Conservation (phyloP, 202 grass and related monocot genomes). For the Setaria italica region DNA sequence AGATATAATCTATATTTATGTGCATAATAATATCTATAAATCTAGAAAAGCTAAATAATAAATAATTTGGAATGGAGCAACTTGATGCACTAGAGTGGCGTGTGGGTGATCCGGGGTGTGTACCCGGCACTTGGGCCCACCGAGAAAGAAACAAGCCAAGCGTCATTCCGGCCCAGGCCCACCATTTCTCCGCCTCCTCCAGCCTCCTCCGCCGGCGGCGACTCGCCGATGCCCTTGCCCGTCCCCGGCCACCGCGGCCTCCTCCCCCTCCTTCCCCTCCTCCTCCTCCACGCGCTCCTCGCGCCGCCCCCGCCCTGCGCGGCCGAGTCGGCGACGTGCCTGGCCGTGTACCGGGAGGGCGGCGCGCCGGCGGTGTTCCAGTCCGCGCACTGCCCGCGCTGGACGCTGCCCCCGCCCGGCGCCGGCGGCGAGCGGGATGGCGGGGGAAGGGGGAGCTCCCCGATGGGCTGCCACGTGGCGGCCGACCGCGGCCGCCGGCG, state of each 20-base stretch:
- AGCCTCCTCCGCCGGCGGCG: conserved; percentile 3
- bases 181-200: neutral
- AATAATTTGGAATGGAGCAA: too few relatives aligned
- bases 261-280: conserved; percentile 9
- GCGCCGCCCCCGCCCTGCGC: conserved; percentile 31
- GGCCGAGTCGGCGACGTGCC: conserved; percentile 74
- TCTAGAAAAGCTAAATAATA: too few relatives aligned
- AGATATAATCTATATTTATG: too few relatives aligned
- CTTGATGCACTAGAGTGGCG: too few relatives aligned
- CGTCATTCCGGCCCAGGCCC: neutral
- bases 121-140: too few relatives aligned
- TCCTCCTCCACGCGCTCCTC: conserved; percentile 18
- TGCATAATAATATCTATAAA: too few relatives aligned
- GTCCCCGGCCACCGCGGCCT: conserved; percentile 31
- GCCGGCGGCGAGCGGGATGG: conserved; percentile 7
- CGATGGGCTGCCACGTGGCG: conserved; percentile 63
- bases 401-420: conserved; percentile 58
- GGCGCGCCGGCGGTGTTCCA: conserved; percentile 88
- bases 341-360: conserved; percentile 80
- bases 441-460: conserved; percentile 12
- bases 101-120: too few relatives aligned
- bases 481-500: conserved; percentile 65
- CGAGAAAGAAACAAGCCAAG: too few relatives aligned
- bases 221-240: conserved; percentile 31
- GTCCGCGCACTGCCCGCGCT: conserved; percentile 81